Evolutionary conservation across 768 basidiomycete species (phyloP).

Genomic region (Boletus vinaceobasis): DNA sequence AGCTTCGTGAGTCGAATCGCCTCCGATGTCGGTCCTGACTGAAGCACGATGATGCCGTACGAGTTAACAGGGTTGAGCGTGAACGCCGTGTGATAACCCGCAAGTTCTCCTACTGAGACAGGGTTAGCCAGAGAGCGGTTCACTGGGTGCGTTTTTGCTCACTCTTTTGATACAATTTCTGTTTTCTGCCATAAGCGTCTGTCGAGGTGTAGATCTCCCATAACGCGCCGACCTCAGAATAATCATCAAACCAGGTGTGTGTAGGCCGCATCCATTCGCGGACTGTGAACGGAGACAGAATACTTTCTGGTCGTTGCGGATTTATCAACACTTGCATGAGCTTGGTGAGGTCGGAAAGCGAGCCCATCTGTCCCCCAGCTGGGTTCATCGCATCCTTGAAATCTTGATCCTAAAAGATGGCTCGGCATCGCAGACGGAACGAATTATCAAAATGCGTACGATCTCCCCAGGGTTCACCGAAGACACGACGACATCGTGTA

Average conservation of each 20-base stretch:
- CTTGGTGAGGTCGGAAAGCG: conserved; percentile 42
- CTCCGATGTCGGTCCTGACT: conserved; percentile 37
- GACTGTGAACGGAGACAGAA: conserved; percentile 34
- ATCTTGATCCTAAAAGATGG: conserved; percentile 33
- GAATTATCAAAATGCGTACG: conserved; percentile 20
- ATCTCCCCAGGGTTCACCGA: conserved; percentile 34
- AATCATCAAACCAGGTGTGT: conserved; percentile 37
- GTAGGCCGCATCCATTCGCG: conserved; percentile 43
- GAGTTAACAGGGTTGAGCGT: conserved; percentile 38
- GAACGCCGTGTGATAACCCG: conserved; percentile 40
- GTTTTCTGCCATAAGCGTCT: conserved; percentile 31
- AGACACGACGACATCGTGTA: conserved; percentile 39
- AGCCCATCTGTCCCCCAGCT: conserved; percentile 50
- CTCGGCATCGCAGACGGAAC: not conserved
- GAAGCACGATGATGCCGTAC: conserved; percentile 40
- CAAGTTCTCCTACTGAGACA: conserved; percentile 36
- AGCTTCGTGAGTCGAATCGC: conserved; percentile 32
- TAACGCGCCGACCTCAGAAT: conserved; percentile 39
- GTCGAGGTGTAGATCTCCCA: conserved; percentile 40
- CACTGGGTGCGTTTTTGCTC: too few species aligned
- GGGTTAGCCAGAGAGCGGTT: conserved; percentile 4
- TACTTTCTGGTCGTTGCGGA: conserved; percentile 33
- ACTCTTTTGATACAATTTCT: conserved; percentile 28
- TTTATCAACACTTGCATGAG: conserved; percentile 46
- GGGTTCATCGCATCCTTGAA: conserved; percentile 41